A percentile compares a stretch with the other conserved stretches of the same genome.
These are phyloP conservation scores for Adansonia digitata DNA, from an alignment of 345 rosid species.

Conservation along the genomic window DNA sequence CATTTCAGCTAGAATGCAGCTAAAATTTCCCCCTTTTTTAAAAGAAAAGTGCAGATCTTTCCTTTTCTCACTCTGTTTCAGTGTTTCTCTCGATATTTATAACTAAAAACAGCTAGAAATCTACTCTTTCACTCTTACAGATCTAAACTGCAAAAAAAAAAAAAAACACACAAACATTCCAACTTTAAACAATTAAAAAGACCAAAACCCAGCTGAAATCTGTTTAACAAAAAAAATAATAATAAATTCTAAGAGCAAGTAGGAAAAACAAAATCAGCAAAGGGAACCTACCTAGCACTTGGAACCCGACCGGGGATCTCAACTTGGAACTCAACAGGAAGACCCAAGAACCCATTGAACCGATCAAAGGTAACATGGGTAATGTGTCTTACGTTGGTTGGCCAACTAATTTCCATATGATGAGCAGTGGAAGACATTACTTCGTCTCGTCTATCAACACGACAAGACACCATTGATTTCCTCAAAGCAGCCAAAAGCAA, in stretches of 20 bases:
- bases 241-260: not conserved
- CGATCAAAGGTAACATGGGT: slow-evolving; percentile 95
- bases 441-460: slow-evolving; percentile 30
- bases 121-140: slow-evolving; percentile 2
- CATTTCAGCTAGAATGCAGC: slow-evolving; percentile 6
- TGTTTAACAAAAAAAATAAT: slow-evolving; percentile 1
- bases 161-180: not conserved
- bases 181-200: not conserved
- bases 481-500: slow-evolving; percentile 67
- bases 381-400: slow-evolving; percentile 81
- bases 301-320: slow-evolving; percentile 93
- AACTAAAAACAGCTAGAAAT: not conserved
- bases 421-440: slow-evolving; percentile 39
- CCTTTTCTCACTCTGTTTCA: not conserved
- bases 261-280: not conserved
- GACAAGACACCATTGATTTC: slow-evolving; percentile 82
- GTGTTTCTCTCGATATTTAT: not conserved
- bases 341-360: slow-evolving; percentile 85
- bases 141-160: slow-evolving; percentile 19
- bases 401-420: slow-evolving; percentile 90
- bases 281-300: slow-evolving; percentile 66
- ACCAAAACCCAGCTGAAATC: not conserved
- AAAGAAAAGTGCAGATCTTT: not conserved
- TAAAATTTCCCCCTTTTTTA: not conserved
- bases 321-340: slow-evolving; percentile 91